phyloP scores from a whole-genome alignment of 495 filamentous ascomycete species.

The Sporormia fimetaria region DNA sequence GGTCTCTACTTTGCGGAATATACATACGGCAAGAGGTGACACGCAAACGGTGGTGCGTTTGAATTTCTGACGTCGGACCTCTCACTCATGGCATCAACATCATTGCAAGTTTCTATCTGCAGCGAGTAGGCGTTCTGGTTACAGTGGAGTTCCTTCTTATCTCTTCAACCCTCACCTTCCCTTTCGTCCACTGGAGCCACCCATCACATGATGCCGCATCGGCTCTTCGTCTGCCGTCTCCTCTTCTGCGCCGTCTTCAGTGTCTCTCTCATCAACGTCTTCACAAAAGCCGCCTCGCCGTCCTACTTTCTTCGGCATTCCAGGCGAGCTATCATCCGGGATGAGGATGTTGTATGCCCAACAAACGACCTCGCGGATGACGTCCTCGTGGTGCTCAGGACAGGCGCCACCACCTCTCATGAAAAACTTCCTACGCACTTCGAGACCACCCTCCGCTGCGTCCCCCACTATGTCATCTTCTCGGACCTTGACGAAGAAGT shows the following conservation, averaged over 20 bases:
- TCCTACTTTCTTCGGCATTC: slow-evolving; percentile 18
- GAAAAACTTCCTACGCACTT: slow-evolving; percentile 32
- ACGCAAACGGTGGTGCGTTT: too few relatives aligned
- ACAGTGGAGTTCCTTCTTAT: too few relatives aligned
- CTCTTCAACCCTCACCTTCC: slow-evolving; percentile 4
- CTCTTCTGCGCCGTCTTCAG: slow-evolving; percentile 17
- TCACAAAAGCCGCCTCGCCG: slow-evolving; percentile 7
- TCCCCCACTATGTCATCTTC: slow-evolving; percentile 29
- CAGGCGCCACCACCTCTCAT: slow-evolving; percentile 32
- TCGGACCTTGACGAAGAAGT: slow-evolving; percentile 34
- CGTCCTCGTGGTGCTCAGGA: slow-evolving; percentile 32
- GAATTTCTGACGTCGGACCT: too few relatives aligned
- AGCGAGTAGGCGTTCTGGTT: too few relatives aligned
- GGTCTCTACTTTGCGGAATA: too few relatives aligned
- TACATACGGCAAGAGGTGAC: too few relatives aligned
- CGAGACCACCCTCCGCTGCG: slow-evolving; percentile 16
- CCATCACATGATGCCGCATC: slow-evolving; percentile 9
- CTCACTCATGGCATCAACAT: too few relatives aligned
- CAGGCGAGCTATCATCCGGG: slow-evolving; percentile 3
- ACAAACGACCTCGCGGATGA: slow-evolving; percentile 17
- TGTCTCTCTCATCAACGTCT: slow-evolving; percentile 18
- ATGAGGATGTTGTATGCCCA: slow-evolving; percentile 8
- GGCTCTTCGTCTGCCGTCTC: slow-evolving; percentile 13
- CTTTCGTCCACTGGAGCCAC: neutral
- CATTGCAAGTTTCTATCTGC: too few relatives aligned